Evolutionary conservation across 2,329 filamentous ascomycete genomes (phyloP).

Genomic region (Cordyceps sp.): DNA sequence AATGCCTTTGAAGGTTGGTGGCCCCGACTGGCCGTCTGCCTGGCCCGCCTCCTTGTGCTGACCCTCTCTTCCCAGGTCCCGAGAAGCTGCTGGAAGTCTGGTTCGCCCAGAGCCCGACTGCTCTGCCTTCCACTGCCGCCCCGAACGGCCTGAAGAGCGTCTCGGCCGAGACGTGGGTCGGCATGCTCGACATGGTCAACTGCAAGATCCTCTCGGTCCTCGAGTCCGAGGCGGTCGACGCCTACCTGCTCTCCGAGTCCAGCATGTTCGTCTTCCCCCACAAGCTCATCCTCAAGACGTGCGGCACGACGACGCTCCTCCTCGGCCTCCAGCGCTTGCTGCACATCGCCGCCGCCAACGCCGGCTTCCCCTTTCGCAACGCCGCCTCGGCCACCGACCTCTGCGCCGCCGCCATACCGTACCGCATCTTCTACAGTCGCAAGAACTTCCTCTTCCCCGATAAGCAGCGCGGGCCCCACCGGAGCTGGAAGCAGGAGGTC

Average conservation of each 20-base stretch:
- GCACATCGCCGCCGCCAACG: conserved; percentile 74
- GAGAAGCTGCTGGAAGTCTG: conserved; percentile 98
- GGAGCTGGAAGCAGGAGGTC: conserved; percentile 95
- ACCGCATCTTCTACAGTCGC: conserved; percentile 95
- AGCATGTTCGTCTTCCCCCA: conserved; percentile 99
- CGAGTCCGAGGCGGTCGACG: conserved; percentile 84
- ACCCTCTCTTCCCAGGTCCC: conserved; percentile 53
- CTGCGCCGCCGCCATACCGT: conserved; percentile 66
- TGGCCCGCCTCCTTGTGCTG: no score
- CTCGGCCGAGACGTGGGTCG: conserved; percentile 72
- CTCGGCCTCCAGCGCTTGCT: conserved; percentile 80
- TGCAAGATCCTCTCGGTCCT: conserved; percentile 95
- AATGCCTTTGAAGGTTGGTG: conserved; percentile 79
- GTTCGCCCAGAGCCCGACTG: conserved; percentile 69
- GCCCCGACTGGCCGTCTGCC: no score
- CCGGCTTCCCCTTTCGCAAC: conserved; percentile 75
- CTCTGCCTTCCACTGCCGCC: conserved; percentile 53
- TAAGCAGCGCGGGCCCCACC: conserved; percentile 83
- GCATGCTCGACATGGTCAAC: conserved; percentile 94
- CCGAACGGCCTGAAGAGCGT: conserved; percentile 76
- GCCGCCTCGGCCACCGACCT: conserved; percentile 49
- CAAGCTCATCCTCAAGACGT: conserved; percentile 97
- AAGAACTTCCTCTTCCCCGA: conserved; percentile 98
- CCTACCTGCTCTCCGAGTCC: conserved; percentile 92
- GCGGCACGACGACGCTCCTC: conserved; percentile 87